phyloP scores from a whole-genome alignment of 106 monocot genomes.

The Dioscorea zingiberensis region DNA sequence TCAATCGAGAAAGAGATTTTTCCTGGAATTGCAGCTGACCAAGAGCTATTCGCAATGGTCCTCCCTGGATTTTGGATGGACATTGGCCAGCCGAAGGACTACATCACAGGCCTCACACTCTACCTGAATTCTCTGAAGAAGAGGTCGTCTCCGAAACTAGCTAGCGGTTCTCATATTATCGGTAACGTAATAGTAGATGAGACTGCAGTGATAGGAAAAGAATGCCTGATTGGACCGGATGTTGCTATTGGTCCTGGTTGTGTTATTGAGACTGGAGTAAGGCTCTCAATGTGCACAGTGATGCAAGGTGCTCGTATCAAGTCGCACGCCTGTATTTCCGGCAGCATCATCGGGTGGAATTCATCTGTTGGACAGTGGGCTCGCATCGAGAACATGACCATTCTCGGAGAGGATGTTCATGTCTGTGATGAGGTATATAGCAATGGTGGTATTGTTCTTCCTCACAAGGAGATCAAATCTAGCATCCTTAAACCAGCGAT shows the following conservation, averaged over 20 bases:
- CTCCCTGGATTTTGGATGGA: slow-evolving; percentile 74
- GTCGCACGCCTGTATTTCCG: slow-evolving; percentile 30
- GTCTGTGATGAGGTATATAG: slow-evolving; percentile 77
- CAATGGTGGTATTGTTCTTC: slow-evolving; percentile 87
- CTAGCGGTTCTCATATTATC: slow-evolving; percentile 34
- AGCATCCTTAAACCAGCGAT: slow-evolving; percentile 82
- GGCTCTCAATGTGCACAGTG: slow-evolving; percentile 34
- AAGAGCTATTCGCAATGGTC: slow-evolving; percentile 53
- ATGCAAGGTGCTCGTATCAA: slow-evolving; percentile 28
- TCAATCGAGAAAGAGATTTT: slow-evolving; percentile 74
- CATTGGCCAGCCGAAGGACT: slow-evolving; percentile 62
- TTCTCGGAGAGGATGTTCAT: slow-evolving; percentile 83
- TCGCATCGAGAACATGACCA: slow-evolving; percentile 79
- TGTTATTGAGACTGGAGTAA: slow-evolving; percentile 28
- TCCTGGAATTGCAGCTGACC: slow-evolving; percentile 42
- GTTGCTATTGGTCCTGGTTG: slow-evolving; percentile 50
- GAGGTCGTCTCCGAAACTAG: slow-evolving; percentile 34
- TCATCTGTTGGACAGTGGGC: slow-evolving; percentile 80
- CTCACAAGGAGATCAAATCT: slow-evolving; percentile 92
- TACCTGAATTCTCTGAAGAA: slow-evolving; percentile 50
- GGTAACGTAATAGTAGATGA: slow-evolving; percentile 62
- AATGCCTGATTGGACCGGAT: slow-evolving; percentile 69
- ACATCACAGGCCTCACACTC: slow-evolving; percentile 49
- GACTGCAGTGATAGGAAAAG: slow-evolving; percentile 52
- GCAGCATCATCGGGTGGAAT: slow-evolving; percentile 76